These are phyloP conservation scores for Syzygium grande DNA, from an alignment of 345 rosid genomes.

Conservation along the genomic window DNA sequence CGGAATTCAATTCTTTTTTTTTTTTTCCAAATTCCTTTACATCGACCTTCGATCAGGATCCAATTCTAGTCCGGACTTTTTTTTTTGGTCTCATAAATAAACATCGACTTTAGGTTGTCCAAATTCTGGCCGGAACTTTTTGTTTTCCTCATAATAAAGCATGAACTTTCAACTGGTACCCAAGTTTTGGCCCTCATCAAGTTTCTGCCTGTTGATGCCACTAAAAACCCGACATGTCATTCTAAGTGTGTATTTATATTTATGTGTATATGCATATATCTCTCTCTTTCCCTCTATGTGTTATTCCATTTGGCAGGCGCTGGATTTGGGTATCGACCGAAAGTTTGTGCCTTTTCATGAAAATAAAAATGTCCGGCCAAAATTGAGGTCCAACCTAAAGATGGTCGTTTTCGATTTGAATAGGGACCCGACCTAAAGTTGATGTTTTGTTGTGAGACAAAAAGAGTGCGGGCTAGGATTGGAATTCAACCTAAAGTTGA, in stretches of 20 bases:
- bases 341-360: background rate
- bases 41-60: background rate
- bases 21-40: background rate
- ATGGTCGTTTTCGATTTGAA: background rate
- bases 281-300: background rate
- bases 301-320: background rate
- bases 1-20: background rate
- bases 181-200: background rate
- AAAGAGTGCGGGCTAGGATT: background rate
- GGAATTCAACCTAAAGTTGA: background rate
- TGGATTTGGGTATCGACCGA: background rate
- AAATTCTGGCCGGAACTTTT: background rate
- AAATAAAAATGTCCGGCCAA: too few relatives aligned
- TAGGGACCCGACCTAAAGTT: background rate
- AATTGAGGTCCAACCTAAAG: background rate
- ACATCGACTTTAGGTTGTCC: background rate
- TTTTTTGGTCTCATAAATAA: background rate
- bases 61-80: background rate
- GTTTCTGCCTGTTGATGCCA: background rate
- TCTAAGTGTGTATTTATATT: background rate
- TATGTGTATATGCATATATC: too few relatives aligned
- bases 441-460: background rate
- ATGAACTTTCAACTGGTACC: too few relatives aligned
- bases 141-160: too few relatives aligned
- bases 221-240: background rate